Evolutionary conservation across 495 filamentous ascomycete genomes (phyloP).

Genomic region (Penicillium coffeae): DNA sequence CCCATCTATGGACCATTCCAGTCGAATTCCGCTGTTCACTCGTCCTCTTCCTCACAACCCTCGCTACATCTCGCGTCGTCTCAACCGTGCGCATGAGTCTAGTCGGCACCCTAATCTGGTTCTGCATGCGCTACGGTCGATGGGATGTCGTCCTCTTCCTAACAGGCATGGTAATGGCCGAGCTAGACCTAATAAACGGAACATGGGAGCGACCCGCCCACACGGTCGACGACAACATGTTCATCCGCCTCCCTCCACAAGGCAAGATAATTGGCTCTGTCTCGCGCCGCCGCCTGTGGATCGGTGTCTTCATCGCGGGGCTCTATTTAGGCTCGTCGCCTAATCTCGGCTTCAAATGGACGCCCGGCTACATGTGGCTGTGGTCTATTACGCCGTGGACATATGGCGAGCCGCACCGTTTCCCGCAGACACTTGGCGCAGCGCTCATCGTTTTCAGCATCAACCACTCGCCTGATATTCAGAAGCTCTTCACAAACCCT

Average conservation of each 20-base stretch:
- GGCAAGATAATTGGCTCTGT: constrained; percentile 35
- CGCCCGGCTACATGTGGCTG: constrained; percentile 44
- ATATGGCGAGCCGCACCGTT: constrained; percentile 42
- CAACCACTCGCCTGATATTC: constrained; percentile 50
- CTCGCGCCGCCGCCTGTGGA: constrained; percentile 52
- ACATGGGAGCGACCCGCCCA: constrained; percentile 31
- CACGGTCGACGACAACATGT: constrained; percentile 14
- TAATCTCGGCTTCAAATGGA: constrained; percentile 42
- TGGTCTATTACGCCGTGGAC: constrained; percentile 37
- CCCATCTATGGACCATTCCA: constrained; percentile 71
- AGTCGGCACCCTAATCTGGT: constrained; percentile 45
- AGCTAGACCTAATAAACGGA: constrained; percentile 50
- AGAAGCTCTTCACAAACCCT: constrained; percentile 50
- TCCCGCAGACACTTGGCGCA: constrained; percentile 50
- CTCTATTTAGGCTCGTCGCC: constrained; percentile 44
- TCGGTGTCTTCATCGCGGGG: constrained; percentile 40
- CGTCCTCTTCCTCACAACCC: constrained; percentile 56
- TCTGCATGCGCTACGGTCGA: constrained; percentile 54
- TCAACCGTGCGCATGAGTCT: constrained; percentile 43
- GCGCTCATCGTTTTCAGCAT: constrained; percentile 53
- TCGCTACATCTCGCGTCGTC: constrained; percentile 51
- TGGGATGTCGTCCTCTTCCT: constrained; percentile 61
- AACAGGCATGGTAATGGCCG: constrained; percentile 56
- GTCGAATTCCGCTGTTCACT: constrained; percentile 65
- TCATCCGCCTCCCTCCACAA: constrained; percentile 16